Conservation (phyloP, 352 stramenopile species). For the Globisporangium paroecandrum region DNA sequence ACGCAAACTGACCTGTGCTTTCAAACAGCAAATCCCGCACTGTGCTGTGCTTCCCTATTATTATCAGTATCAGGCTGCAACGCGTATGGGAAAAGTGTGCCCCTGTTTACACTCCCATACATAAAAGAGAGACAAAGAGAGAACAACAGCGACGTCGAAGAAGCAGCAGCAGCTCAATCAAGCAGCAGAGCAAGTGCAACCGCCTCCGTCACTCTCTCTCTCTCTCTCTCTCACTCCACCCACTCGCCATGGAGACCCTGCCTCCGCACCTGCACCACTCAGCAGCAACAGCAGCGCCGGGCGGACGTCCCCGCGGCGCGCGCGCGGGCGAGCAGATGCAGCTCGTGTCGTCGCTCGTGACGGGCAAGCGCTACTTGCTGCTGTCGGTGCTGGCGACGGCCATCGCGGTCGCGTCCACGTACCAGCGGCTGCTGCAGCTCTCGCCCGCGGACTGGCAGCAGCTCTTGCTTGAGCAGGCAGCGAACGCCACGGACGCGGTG, state of each 20-base stretch:
- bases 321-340: conserved; percentile 19
- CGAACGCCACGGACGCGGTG: conserved; percentile 9
- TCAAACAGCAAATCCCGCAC: not conserved
- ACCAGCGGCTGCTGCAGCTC: conserved; percentile 32
- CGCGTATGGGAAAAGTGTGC: not conserved
- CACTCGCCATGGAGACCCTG: not conserved
- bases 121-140: not conserved
- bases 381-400: conserved; percentile 54
- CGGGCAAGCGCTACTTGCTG: conserved; percentile 55
- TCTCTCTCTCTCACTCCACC: not conserved
- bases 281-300: not conserved
- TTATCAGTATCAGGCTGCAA: not conserved
- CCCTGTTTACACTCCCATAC: not conserved
- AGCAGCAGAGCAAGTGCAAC: not conserved
- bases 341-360: conserved; percentile 41
- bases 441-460: conserved; percentile 15
- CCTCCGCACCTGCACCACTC: not conserved
- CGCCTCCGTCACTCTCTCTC: not conserved
- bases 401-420: conserved; percentile 46
- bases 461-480: conserved; percentile 12
- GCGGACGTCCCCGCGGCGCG: not conserved
- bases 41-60: not conserved
- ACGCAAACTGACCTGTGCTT: not conserved
- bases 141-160: not conserved
- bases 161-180: not conserved